A percentile compares a stretch with the other conserved stretches of the same genome.
phyloP scores from a whole-genome alignment of 176 grass and related monocot species.

The Areca catechu region DNA sequence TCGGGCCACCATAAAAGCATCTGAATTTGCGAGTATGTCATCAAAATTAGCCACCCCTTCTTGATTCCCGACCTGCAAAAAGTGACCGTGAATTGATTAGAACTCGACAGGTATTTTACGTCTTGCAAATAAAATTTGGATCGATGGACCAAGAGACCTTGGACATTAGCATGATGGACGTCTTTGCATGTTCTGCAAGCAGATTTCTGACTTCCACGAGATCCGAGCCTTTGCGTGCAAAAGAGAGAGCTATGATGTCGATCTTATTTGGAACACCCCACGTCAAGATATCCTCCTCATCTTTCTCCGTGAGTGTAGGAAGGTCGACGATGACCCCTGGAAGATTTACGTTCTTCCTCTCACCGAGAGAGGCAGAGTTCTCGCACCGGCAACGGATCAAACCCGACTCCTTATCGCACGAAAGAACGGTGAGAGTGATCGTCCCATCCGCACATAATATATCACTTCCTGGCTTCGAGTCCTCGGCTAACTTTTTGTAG shows the following conservation, averaged over 20 bases:
- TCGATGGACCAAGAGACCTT: not conserved
- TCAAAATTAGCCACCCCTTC: constrained; percentile 12
- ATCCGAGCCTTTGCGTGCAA: constrained; percentile 15
- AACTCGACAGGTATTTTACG: no score
- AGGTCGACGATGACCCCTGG: constrained; percentile 12
- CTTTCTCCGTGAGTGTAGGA: constrained; percentile 14
- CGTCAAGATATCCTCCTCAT: constrained; percentile 5
- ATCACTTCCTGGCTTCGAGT: constrained; percentile 4
- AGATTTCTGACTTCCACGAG: constrained; percentile 6
- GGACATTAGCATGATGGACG: constrained; percentile 14
- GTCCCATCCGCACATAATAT: constrained; percentile 12
- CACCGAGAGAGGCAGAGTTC: constrained; percentile 9
- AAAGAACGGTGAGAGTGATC: constrained; percentile 8
- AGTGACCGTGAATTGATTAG: no score
- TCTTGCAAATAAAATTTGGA: no score
- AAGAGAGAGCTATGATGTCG: constrained; percentile 11
- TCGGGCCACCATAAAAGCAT: constrained; percentile 19
- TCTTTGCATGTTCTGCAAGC: constrained; percentile 10
- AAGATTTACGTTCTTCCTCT: constrained; percentile 19
- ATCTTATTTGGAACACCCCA: constrained; percentile 21
- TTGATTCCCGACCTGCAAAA: constrained; percentile 14
- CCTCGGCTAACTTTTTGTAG: constrained; percentile 12
- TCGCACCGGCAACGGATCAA: constrained; percentile 7
- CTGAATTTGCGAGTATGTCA: constrained; percentile 5
- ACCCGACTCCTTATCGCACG: not conserved